Percentiles rank a stretch among this genome's conserved stretches.
Evolutionary conservation across 2,329 filamentous ascomycete species (phyloP).

Genomic region (Dactylellina leptospora): DNA sequence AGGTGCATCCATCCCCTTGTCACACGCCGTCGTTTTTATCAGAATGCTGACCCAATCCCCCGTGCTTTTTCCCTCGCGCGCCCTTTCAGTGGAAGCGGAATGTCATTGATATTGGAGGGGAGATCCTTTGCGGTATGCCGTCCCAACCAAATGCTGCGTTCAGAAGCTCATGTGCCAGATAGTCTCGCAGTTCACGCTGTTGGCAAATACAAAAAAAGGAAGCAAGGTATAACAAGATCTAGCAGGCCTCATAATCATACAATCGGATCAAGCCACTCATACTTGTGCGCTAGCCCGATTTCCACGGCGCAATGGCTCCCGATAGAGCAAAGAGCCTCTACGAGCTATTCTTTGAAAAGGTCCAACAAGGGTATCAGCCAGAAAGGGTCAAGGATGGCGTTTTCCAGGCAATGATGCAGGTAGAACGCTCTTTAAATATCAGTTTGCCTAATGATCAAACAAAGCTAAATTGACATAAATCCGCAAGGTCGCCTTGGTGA

Average conservation of each 20-base stretch:
- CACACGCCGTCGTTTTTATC: constrained; percentile 12
- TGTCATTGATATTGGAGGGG: constrained; percentile 86
- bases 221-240: constrained; percentile 64
- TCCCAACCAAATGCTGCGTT: background rate
- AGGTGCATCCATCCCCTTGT: constrained; percentile 60
- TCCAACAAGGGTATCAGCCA: constrained; percentile 74
- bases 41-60: background rate
- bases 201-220: constrained; percentile 93
- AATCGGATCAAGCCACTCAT: too few relatives aligned
- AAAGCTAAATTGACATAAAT: background rate
- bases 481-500: constrained; percentile 43
- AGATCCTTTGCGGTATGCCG: constrained; percentile 83
- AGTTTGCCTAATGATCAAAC: too few relatives aligned
- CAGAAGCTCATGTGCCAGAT: constrained; percentile 13
- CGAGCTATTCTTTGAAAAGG: constrained; percentile 79
- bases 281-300: constrained; percentile 77
- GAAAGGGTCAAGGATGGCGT: constrained; percentile 91
- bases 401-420: constrained; percentile 99
- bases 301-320: constrained; percentile 83
- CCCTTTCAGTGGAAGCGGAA: constrained; percentile 82
- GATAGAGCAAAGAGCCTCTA: constrained; percentile 83
- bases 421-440: too few relatives aligned
- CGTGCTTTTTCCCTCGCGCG: too few relatives aligned
- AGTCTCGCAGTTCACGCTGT: constrained; percentile 97
- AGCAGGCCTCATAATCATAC: background rate